Evolutionary conservation across 768 basidiomycete genomes (phyloP).

Genomic region (Strobilomyces confusus): DNA sequence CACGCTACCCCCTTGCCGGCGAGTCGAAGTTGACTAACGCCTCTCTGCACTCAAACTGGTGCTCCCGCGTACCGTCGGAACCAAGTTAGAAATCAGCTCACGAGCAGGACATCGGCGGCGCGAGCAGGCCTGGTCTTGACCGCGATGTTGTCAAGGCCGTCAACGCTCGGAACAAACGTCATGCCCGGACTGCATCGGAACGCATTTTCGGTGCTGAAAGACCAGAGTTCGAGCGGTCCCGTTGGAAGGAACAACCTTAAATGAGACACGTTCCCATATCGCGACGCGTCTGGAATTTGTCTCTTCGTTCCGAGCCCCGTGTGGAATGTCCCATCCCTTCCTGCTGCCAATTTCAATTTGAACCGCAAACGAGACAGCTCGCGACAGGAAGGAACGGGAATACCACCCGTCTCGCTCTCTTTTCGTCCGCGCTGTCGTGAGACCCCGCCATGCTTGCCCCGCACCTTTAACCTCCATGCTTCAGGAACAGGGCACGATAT

Average conservation of each 20-base stretch:
- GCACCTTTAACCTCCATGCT: neutral
- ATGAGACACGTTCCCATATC: constrained; percentile 25
- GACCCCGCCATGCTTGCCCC: constrained; percentile 24
- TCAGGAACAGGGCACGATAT: constrained; percentile 13
- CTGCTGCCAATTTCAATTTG: neutral
- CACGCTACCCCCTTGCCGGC: neutral
- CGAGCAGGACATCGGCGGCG: neutral
- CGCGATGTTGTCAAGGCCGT: neutral
- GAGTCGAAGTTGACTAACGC: too few species aligned
- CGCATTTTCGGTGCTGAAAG: constrained; percentile 5
- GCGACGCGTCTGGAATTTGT: too few species aligned
- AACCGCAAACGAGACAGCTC: neutral
- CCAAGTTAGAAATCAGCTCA: neutral
- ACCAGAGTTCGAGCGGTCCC: constrained; percentile 12
- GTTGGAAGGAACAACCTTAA: constrained; percentile 37
- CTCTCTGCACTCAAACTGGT: neutral
- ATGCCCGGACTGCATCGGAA: constrained; percentile 10
- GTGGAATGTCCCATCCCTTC: neutral
- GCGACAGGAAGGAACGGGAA: neutral
- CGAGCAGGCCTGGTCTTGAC: neutral
- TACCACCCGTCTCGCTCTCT: neutral
- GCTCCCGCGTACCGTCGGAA: too few species aligned
- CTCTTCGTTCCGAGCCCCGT: neutral
- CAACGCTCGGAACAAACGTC: neutral
- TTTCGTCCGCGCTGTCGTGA: constrained; percentile 8